phyloP scores from a whole-genome alignment of 306 rosid species.

The Vicia faba region DNA sequence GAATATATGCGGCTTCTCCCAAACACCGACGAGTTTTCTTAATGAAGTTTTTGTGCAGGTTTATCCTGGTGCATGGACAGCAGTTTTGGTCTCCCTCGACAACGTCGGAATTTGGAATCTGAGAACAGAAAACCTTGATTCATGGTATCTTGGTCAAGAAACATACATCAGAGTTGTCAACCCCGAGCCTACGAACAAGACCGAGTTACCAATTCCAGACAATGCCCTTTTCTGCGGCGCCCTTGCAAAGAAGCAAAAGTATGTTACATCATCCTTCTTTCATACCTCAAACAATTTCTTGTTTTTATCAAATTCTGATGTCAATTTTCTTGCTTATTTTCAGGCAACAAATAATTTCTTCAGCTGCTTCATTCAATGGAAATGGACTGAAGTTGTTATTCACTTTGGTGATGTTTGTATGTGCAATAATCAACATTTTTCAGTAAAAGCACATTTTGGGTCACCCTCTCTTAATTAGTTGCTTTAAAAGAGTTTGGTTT shows the following conservation, averaged over 20 bases:
- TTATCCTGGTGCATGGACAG: conserved; percentile 97
- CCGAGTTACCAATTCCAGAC: conserved; percentile 84
- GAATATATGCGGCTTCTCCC: conserved; percentile 5
- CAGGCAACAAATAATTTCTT: conserved; percentile 74
- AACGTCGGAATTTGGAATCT: conserved; percentile 94
- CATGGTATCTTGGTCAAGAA: conserved; percentile 99
- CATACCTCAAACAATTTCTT: too few relatives aligned
- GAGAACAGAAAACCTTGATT: conserved; percentile 88
- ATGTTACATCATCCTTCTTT: conserved; percentile 34
- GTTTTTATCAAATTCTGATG: conserved; percentile 14
- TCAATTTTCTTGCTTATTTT: conserved; percentile 9
- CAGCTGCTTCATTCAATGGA: conserved; percentile 44
- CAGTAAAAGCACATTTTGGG: conserved; percentile 41
- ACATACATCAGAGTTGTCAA: conserved; percentile 82
- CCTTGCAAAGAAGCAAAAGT: conserved; percentile 72
- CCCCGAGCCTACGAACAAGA: conserved; percentile 85
- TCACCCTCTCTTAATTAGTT: conserved; percentile 11
- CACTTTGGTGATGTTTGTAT: conserved; percentile 46
- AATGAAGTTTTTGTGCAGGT: conserved; percentile 53
- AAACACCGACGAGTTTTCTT: not conserved
- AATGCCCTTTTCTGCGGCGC: conserved; percentile 86
- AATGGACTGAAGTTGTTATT: conserved; percentile 46
- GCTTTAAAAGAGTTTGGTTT: conserved; percentile 39
- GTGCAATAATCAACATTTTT: conserved; percentile 43
- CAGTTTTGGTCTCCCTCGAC: conserved; percentile 84